Conservation (phyloP, 192 early-diverging fungal genomes). For the Rhizophagus clarus region DNA sequence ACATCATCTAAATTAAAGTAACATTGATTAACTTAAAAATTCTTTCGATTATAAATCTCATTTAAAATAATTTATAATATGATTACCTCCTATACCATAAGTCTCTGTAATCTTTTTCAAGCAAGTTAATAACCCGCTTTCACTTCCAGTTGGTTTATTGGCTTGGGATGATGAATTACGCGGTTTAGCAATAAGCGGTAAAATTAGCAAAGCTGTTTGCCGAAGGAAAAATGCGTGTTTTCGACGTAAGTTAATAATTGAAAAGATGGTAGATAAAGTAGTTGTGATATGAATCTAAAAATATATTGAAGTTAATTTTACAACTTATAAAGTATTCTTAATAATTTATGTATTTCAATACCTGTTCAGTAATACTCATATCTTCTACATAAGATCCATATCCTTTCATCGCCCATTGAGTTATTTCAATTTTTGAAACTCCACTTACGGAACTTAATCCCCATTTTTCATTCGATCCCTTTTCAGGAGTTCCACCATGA, state of each 20-base stretch:
- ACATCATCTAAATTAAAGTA: not conserved
- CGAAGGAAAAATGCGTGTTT: constrained; percentile 77
- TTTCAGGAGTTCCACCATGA: constrained; percentile 32
- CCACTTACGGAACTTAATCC: constrained; percentile 44
- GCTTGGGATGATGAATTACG: constrained; percentile 37
- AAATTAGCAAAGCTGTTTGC: constrained; percentile 53
- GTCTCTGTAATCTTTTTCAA: constrained; percentile 70
- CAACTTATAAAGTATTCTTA: too few relatives aligned
- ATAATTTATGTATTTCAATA: too few relatives aligned
- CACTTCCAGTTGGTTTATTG: constrained; percentile 31
- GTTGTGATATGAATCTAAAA: constrained; percentile 50
- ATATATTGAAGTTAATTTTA: not conserved
- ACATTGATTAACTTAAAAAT: not conserved
- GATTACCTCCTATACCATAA: constrained; percentile 64
- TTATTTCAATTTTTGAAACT: constrained; percentile 54
- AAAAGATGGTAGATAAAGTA: constrained; percentile 61
- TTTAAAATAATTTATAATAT: too few relatives aligned
- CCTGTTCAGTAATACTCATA: constrained; percentile 60
- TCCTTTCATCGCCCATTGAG: constrained; percentile 66
- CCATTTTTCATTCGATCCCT: constrained; percentile 34
- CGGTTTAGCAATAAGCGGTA: constrained; percentile 44
- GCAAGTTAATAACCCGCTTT: constrained; percentile 63
- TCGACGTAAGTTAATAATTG: constrained; percentile 55
- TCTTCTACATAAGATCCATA: constrained; percentile 54
- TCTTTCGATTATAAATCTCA: too few relatives aligned